Conservation (phyloP, 139 green algal genomes). For the Mychonastes homosphaera region DNA sequence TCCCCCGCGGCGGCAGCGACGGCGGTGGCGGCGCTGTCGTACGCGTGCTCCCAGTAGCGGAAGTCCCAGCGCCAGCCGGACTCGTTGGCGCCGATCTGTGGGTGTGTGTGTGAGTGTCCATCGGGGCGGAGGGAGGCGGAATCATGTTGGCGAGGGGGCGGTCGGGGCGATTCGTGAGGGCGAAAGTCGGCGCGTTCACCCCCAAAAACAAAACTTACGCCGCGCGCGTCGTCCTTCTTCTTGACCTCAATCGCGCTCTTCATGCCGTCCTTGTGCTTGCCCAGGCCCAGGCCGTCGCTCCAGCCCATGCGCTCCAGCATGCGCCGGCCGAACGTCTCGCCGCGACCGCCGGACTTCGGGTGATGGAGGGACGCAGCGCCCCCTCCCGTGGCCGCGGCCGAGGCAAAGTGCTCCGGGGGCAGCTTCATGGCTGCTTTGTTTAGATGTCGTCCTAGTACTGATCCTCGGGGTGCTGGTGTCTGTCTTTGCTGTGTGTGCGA, state of each 20-base stretch:
- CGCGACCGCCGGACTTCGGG: no score
- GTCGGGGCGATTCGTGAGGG: not conserved
- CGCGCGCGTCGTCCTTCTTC: constrained; percentile 72
- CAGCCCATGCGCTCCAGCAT: constrained; percentile 74
- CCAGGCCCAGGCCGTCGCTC: constrained; percentile 64
- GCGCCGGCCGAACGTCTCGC: constrained; percentile 67
- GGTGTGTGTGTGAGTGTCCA: not conserved
- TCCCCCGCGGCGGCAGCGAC: not conserved
- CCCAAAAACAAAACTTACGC: constrained; percentile 55
- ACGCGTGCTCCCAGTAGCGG: constrained; percentile 73
- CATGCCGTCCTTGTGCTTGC: constrained; percentile 55
- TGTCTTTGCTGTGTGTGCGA: no score
- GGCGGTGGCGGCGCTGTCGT: constrained; percentile 43
- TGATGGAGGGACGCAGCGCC: no score
- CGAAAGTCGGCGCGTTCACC: not conserved
- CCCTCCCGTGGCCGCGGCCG: no score
- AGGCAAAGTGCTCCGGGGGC: no score
- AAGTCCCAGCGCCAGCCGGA: constrained; percentile 45
- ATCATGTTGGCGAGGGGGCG: no score
- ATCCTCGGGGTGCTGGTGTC: no score
- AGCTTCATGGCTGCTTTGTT: no score
- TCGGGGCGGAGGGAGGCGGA: not conserved
- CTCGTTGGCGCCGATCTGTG: constrained; percentile 47
- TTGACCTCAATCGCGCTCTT: constrained; percentile 62
- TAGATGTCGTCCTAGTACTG: no score